Evolutionary conservation across 768 basidiomycete species (phyloP).

Genomic region (Coprinellus micaceus): DNA sequence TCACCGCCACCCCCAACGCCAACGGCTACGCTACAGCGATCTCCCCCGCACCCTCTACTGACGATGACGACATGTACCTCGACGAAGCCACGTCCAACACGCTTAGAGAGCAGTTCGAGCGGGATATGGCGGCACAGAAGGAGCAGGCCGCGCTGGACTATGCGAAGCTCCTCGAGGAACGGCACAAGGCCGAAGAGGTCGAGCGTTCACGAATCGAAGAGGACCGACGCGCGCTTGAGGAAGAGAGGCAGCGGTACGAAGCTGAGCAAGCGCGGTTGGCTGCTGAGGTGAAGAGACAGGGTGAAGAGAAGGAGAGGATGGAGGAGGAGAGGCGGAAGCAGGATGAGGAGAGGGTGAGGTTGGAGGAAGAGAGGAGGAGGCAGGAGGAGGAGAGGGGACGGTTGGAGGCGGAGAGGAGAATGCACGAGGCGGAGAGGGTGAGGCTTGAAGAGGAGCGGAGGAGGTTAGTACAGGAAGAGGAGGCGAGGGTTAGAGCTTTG

Average conservation of each 20-base stretch:
- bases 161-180: not conserved
- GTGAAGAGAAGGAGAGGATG: slow-evolving; percentile 2
- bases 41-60: not conserved
- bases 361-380: slow-evolving; percentile 6
- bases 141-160: not conserved
- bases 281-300: not conserved
- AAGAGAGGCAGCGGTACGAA: slow-evolving; percentile 10
- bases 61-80: slow-evolving; percentile 10
- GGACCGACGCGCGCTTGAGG: not conserved
- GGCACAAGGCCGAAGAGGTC: slow-evolving; percentile 3
- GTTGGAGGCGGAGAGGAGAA: slow-evolving; percentile 17
- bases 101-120: not conserved
- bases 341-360: slow-evolving; percentile 2
- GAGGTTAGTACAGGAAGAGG: not conserved
- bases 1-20: too few relatives aligned
- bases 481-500: not conserved
- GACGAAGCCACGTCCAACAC: slow-evolving; percentile 6
- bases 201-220: not conserved
- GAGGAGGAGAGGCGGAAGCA: slow-evolving; percentile 9
- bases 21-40: not conserved
- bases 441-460: slow-evolving; percentile 6
- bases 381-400: slow-evolving; percentile 10
- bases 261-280: not conserved
- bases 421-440: slow-evolving; percentile 15
- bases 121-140: not conserved